Percentiles rank a stretch among this genome's conserved stretches.
These are phyloP conservation scores for Niveomyces coronatus DNA, from an alignment of 2,329 filamentous ascomycete species.

Conservation along the genomic window DNA sequence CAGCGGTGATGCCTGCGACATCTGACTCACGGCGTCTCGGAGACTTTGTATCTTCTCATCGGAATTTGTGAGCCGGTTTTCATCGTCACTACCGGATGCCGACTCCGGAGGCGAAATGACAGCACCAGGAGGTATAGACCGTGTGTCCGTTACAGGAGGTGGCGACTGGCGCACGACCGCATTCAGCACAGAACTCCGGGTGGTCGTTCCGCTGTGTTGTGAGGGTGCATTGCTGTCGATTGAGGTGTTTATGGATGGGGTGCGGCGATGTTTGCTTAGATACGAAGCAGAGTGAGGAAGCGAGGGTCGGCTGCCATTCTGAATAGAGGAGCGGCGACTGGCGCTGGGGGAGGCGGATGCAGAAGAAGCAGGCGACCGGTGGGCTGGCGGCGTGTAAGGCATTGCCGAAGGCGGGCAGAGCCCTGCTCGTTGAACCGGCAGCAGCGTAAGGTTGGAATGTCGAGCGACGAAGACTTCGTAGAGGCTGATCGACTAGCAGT, in stretches of 20 bases:
- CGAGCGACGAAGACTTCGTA: not conserved
- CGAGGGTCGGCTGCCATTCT: constrained; percentile 37
- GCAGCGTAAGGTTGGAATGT: not conserved
- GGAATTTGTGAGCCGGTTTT: constrained; percentile 40
- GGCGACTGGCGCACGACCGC: constrained; percentile 71
- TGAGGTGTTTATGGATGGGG: constrained; percentile 37
- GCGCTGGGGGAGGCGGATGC: constrained; percentile 43
- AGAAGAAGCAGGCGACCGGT: constrained; percentile 52
- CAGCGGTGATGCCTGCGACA: constrained; percentile 37
- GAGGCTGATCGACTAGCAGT: constrained; percentile 2
- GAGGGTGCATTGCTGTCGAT: constrained; percentile 31
- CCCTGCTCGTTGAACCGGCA: not conserved
- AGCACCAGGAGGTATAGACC: constrained; percentile 69
- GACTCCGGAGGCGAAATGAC: constrained; percentile 91
- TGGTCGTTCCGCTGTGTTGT: constrained; percentile 24
- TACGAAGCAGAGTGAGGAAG: constrained; percentile 58
- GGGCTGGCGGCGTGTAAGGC: constrained; percentile 80
- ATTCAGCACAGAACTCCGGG: constrained; percentile 24
- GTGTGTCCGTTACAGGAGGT: constrained; percentile 62
- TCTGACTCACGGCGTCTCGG: constrained; percentile 72
- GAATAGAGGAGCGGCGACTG: constrained; percentile 50
- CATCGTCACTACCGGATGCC: constrained; percentile 74
- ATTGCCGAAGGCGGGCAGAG: constrained; percentile 39
- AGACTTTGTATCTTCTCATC: constrained; percentile 54
- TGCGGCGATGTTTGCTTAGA: constrained; percentile 51